Percentiles rank a stretch among this genome's conserved stretches.
These are phyloP conservation scores for Calvatia gigantea DNA, from an alignment of 768 basidiomycete genomes.

Conservation along the genomic window DNA sequence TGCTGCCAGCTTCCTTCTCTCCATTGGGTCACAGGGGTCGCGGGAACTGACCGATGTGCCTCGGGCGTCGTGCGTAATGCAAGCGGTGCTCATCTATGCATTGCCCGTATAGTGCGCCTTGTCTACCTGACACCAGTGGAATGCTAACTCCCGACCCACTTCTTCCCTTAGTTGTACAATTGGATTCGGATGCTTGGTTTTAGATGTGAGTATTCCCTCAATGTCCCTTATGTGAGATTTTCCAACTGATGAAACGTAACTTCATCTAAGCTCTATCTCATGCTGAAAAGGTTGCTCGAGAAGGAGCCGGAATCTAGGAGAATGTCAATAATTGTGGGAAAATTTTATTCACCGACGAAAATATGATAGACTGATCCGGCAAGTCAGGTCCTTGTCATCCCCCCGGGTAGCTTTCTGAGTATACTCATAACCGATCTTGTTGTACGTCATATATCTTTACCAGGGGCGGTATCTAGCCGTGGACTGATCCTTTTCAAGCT, in stretches of 20 bases:
- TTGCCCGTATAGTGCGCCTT: neutral
- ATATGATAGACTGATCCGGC: neutral
- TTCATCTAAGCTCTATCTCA: neutral
- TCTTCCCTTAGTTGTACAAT: neutral
- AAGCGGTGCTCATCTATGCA: conserved; percentile 13
- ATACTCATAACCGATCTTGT: neutral
- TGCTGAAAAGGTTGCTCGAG: neutral
- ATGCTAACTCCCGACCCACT: too few relatives aligned
- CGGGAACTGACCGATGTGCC: conserved; percentile 18
- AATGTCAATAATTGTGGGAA: neutral
- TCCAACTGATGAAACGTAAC: neutral
- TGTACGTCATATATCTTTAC: neutral
- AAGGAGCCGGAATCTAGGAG: neutral
- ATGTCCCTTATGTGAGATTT: neutral
- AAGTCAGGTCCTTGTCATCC: neutral
- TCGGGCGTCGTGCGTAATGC: conserved; percentile 20
- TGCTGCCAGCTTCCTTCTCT: conserved; percentile 20
- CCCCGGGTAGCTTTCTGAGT: neutral
- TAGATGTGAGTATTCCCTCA: neutral
- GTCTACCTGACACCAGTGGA: neutral
- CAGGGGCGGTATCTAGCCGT: too few relatives aligned
- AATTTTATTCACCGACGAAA: neutral
- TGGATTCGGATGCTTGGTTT: neutral
- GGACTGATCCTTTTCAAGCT: too few relatives aligned
- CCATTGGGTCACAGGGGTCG: conserved; percentile 22